Evolutionary conservation across 2,329 filamentous ascomycete species (phyloP), one percentile per base, ranked within the genome.

Genomic region (Metarhizium brunneum): DNA sequence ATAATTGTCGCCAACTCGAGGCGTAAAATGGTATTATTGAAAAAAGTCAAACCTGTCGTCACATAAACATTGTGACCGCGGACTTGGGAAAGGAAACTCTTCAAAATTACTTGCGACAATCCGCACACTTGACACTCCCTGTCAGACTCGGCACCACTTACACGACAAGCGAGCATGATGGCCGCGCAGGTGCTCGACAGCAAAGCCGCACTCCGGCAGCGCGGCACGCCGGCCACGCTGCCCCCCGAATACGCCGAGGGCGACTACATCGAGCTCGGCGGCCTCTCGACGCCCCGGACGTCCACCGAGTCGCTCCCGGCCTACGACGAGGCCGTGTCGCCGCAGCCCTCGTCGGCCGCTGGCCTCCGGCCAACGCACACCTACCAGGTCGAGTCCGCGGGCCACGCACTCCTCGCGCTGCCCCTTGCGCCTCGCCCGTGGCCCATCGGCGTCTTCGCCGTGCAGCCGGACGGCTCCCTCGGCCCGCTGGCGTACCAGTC

Each of bases 401-500:
- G 80, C 20, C 74, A 76, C 40, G 61, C 65, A 1, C 62, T 71
- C 50, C 58, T 78, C 50, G 70, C 73, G n/a, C 61, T 77, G 3
- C 78, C 77, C 1, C 38, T 68, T 0, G 68, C 73, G 0, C 65
- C 68, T 0, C 65, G 62, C 4, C 65, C 72, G 1, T 64, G 69
- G 1, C 72, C 75, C 3, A 76, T 79, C 59, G 68, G 70, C 38
- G 59, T 79, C 56, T 76, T 72, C 64, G 57, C 68, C 20, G 63
- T 79, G 10, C 65, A 73, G 2, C 63, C 71, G 2, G 66, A 74
- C 29, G 72, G 71, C 11, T 65, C 64, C 2, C 65, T 75, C 40
- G 73, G 70, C 11, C 66, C 67, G 2, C 60, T 75, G 2, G 73
- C 71, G 32, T 85, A 83, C 66, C 62, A 76, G 13, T 84, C 80